phyloP scores from a whole-genome alignment of 257 asterid species.

The Hygrophila difformis region DNA sequence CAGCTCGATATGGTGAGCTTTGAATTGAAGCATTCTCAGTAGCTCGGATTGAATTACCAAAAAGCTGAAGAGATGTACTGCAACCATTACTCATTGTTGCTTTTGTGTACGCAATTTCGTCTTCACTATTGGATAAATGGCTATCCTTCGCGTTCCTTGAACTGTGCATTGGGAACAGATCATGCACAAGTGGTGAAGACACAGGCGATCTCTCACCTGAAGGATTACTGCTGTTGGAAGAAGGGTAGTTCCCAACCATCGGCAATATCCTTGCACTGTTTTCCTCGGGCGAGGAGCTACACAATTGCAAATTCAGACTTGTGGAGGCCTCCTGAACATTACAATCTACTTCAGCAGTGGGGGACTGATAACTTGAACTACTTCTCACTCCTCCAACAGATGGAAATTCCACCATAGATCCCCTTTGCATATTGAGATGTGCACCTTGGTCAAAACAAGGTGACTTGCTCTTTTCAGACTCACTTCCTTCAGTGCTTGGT shows the following conservation, averaged over 20 bases:
- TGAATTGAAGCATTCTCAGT: constrained; percentile 41
- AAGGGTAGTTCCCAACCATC: constrained; percentile 39
- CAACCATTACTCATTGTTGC: constrained; percentile 29
- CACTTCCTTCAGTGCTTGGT: constrained; percentile 50
- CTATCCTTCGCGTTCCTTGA: constrained; percentile 40
- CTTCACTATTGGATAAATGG: constrained; percentile 25
- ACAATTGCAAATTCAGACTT: constrained; percentile 46
- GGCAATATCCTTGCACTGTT: constrained; percentile 30
- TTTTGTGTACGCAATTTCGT: constrained; percentile 25
- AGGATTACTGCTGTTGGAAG: constrained; percentile 70
- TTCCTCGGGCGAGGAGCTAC: constrained; percentile 58
- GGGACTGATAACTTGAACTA: constrained; percentile 46
- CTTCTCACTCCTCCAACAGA: constrained; percentile 45
- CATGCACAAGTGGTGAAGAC: constrained; percentile 59
- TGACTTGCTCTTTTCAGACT: constrained; percentile 68
- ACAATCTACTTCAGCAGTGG: constrained; percentile 42
- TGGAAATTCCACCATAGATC: constrained; percentile 25
- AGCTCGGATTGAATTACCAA: constrained; percentile 38
- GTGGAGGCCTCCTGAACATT: constrained; percentile 32
- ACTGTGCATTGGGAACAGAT: constrained; percentile 55
- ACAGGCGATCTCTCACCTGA: constrained; percentile 55
- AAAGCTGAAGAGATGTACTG: constrained; percentile 61
- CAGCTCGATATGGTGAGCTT: constrained; percentile 46
- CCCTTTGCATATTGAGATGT: constrained; percentile 28
- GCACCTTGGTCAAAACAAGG: constrained; percentile 29